phyloP scores from a whole-genome alignment of 1,284 basidiomycete species.

The Lignosus rhinocerotis region DNA sequence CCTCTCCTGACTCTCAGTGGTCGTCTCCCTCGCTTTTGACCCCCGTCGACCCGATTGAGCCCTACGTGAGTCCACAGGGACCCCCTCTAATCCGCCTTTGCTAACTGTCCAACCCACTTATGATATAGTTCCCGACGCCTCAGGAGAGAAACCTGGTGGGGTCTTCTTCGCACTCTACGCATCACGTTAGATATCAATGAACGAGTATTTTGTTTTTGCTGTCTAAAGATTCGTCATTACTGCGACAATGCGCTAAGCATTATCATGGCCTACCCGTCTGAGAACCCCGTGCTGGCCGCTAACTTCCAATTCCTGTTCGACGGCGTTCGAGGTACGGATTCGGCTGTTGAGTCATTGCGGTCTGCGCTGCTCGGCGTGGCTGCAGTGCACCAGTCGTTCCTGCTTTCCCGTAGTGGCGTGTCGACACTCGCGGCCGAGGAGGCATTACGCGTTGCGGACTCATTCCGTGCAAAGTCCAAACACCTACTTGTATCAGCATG shows the following conservation, averaged over 20 bases:
- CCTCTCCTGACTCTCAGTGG: slow-evolving; percentile 28
- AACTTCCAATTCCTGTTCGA: slow-evolving; percentile 34
- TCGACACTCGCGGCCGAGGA: slow-evolving; percentile 29
- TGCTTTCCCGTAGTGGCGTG: slow-evolving; percentile 29
- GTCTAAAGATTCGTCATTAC: slow-evolving; percentile 41
- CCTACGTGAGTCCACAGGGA: slow-evolving; percentile 52
- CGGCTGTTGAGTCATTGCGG: slow-evolving; percentile 31
- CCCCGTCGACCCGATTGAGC: slow-evolving; percentile 52
- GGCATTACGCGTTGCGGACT: slow-evolving; percentile 31
- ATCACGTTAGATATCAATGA: slow-evolving; percentile 53
- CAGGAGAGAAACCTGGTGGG: slow-evolving; percentile 56
- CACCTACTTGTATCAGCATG: slow-evolving; percentile 32
- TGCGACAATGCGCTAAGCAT: slow-evolving; percentile 39
- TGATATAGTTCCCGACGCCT: slow-evolving; percentile 41
- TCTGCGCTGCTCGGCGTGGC: slow-evolving; percentile 30
- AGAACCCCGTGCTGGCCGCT: slow-evolving; percentile 35
- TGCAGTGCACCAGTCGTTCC: slow-evolving; percentile 32
- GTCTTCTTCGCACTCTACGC: slow-evolving; percentile 44
- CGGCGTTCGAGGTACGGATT: slow-evolving; percentile 30
- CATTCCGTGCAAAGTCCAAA: slow-evolving; percentile 31
- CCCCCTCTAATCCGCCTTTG: background rate
- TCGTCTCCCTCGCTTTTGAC: slow-evolving; percentile 34
- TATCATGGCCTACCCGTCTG: slow-evolving; percentile 36
- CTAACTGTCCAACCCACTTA: background rate
- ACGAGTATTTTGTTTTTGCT: slow-evolving; percentile 33